These are phyloP conservation scores for Hemileia vastatrix DNA, from an alignment of 1,284 basidiomycete species.

Conservation along the genomic window DNA sequence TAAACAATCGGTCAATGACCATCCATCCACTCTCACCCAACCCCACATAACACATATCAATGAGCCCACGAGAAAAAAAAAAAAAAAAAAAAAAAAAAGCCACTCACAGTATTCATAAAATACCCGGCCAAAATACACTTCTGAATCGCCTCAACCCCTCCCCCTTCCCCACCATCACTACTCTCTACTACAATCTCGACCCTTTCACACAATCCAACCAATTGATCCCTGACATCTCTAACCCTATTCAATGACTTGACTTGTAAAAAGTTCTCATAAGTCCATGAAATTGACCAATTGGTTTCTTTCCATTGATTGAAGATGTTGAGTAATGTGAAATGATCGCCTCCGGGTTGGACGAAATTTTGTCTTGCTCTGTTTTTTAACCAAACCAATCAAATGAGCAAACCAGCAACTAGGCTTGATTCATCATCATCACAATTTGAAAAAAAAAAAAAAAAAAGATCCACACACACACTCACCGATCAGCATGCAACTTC, in stretches of 20 bases:
- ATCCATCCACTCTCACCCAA: constrained; percentile 77
- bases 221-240: constrained; percentile 86
- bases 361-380: constrained; percentile 91
- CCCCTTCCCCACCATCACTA: constrained; percentile 57
- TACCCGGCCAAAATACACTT: constrained; percentile 91
- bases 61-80: constrained; percentile 5
- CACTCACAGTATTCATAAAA: constrained; percentile 80
- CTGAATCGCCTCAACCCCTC: constrained; percentile 70
- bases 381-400: not conserved
- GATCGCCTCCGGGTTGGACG: constrained; percentile 87
- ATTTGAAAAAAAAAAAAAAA: not conserved
- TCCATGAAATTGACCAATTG: constrained; percentile 70
- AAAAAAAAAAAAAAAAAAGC: constrained; percentile 4
- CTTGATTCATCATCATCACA: not conserved
- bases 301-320: constrained; percentile 99
- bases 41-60: constrained; percentile 58
- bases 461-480: not conserved
- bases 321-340: constrained; percentile 91
- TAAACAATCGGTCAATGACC: not conserved
- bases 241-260: constrained; percentile 90
- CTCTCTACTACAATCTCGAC: constrained; percentile 83
- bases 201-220: constrained; percentile 87
- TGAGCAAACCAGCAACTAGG: not conserved
- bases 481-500: constrained; percentile 44
- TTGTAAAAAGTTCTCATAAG: constrained; percentile 85